These are phyloP conservation scores for Pachyrhizus erosus DNA, from an alignment of 306 rosid genomes.

Conservation along the genomic window DNA sequence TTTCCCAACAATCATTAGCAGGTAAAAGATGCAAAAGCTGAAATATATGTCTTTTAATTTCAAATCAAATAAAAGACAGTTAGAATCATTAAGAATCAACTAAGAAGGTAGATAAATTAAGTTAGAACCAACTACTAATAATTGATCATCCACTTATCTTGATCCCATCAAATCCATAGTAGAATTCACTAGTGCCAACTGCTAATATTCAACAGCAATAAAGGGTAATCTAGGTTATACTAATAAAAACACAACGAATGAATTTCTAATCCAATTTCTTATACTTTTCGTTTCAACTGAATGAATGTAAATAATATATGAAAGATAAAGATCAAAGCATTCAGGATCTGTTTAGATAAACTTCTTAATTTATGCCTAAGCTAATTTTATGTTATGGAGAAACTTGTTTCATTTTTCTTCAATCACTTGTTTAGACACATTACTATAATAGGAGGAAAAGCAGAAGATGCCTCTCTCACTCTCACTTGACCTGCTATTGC, in stretches of 20 bases:
- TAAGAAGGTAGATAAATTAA: neutral
- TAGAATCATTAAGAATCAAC: neutral
- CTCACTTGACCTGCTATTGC: neutral
- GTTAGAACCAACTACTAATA: neutral
- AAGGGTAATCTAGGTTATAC: neutral
- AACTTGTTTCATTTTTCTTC: neutral
- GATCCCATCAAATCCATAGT: neutral
- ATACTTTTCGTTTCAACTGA: neutral
- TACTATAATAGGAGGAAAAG: neutral
- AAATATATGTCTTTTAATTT: conserved; percentile 3
- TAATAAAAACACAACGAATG: neutral
- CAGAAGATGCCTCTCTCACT: neutral
- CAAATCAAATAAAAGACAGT: neutral
- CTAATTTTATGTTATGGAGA: too few species aligned
- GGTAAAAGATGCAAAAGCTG: conserved; percentile 12
- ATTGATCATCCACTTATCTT: neutral
- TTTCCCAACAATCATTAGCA: neutral
- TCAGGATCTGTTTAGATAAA: too few species aligned
- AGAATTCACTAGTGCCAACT: neutral
- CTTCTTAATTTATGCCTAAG: too few species aligned
- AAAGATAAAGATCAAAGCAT: neutral
- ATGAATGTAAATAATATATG: neutral
- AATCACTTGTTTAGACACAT: neutral
- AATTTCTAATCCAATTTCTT: neutral
- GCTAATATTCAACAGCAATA: neutral